Conservation (phyloP, 2,329 filamentous ascomycete genomes). For the Trichoderma gracile region DNA sequence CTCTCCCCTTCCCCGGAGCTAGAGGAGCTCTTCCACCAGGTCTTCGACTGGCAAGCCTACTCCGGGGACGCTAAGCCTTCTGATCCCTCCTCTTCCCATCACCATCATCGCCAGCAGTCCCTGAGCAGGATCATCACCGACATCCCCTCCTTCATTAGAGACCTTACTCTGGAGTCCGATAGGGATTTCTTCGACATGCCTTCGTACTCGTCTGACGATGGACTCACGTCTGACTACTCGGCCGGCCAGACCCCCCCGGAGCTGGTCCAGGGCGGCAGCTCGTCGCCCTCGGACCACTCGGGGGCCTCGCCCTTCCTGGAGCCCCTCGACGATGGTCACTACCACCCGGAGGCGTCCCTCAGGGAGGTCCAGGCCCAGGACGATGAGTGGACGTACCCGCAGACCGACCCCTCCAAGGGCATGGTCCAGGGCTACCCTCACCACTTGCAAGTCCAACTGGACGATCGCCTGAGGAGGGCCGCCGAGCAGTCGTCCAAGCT, state of each 20-base stretch:
- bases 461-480: conserved; percentile 32
- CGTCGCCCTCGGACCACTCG: conserved; percentile 45
- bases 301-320: conserved; percentile 40
- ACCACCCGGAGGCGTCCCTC: conserved; percentile 38
- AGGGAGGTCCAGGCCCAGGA: conserved; percentile 42
- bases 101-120: conserved; percentile 35
- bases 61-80: conserved; percentile 37
- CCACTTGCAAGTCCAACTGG: conserved; percentile 36
- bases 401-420: conserved; percentile 39
- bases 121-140: conserved; percentile 41
- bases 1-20: conserved; percentile 42
- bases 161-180: conserved; percentile 39
- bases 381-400: conserved; percentile 46
- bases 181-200: conserved; percentile 41
- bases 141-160: conserved; percentile 39
- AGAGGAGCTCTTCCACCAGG: conserved; percentile 39
- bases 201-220: conserved; percentile 39
- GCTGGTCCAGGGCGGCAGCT: conserved; percentile 42
- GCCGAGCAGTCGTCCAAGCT: conserved; percentile 34
- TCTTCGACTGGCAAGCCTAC: conserved; percentile 44
- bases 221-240: conserved; percentile 39
- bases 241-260: conserved; percentile 42
- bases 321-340: conserved; percentile 36
- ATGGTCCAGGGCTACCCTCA: conserved; percentile 37
- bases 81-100: conserved; percentile 34